Evolutionary conservation across 1,284 basidiomycete species (phyloP), one percentile per base, ranked within the genome.

Genomic region (Schizophyllum commune): DNA sequence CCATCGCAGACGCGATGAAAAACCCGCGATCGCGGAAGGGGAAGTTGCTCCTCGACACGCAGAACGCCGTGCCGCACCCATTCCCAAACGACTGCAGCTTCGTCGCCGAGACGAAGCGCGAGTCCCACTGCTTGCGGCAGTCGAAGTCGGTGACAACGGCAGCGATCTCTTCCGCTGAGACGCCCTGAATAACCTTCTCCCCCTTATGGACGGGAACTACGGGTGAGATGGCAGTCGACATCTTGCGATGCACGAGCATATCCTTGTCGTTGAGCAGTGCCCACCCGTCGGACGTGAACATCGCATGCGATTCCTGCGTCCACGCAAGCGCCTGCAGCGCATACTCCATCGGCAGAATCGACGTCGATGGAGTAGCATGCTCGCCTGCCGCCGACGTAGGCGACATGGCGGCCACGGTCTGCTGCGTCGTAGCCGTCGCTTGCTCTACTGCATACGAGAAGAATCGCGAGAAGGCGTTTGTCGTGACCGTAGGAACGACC

Each of bases 11-110:
- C 1, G 94, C 88, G 1, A 95, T 72, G 67, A 92, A 88, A 71
- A 98, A 92, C 2, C 91, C 91, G 53, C 97, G 82, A 65, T 94
- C 93, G 59, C 94, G 83, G 75, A 98, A 98, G 2, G 94, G 94
- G 70, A 98, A 97, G 0, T 88, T 87, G 4, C 86, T 86, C 66
- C 89, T 92, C 34, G 81, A 80, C 0, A 86, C 84, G 1, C 84
- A 71, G 68, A 91, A 93, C 20, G 83, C 80, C 0, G 89, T 90
- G 56, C 83, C 80, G 27, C 88, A 85, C 27, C 86, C 89, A 9
- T 86, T 84, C 1, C 94, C 94, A 70, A 90, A 98, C 33, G 87
- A 84, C 71, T 96, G 89, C 17, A 99, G 79, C 1, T 86, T 73
- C 8, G 77, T 78, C 1, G 82, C 84, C 13, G 83, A 86, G 63